These are phyloP conservation scores for Endothia cerciana DNA, from an alignment of 2,329 filamentous ascomycete species.

Conservation along the genomic window DNA sequence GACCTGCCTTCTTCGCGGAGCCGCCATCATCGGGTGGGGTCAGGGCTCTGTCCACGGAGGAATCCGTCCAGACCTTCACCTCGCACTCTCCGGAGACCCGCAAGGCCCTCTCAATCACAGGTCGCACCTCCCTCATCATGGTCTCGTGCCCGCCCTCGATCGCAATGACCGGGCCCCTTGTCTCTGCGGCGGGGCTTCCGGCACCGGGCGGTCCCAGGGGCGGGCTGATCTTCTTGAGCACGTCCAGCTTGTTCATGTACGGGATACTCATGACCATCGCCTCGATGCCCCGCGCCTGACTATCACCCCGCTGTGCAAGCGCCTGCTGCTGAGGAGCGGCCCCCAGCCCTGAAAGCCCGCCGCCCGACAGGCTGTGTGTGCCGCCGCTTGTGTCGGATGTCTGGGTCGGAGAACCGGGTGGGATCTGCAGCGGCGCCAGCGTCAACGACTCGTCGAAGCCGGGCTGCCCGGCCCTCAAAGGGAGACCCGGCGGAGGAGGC, in stretches of 20 bases:
- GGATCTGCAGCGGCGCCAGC: conserved; percentile 57
- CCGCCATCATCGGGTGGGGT: conserved; percentile 28
- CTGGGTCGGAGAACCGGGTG: conserved; percentile 35
- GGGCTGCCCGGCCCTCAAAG: conserved; percentile 38
- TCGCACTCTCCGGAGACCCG: conserved; percentile 47
- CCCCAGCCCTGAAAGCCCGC: conserved; percentile 18
- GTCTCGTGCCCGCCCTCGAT: conserved; percentile 72
- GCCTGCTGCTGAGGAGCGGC: conserved; percentile 22
- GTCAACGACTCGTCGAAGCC: conserved; percentile 59
- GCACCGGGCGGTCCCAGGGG: conserved; percentile 53
- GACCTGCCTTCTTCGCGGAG: conserved; percentile 41
- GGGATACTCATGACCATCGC: conserved; percentile 77
- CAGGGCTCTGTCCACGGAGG: conserved; percentile 7
- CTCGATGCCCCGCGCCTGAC: conserved; percentile 56
- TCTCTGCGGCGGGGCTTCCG: conserved; percentile 39
- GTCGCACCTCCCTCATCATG: conserved; percentile 61
- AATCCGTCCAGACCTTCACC: conserved; percentile 50
- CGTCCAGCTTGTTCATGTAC: conserved; percentile 74
- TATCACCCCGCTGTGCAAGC: conserved; percentile 30
- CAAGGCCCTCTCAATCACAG: conserved; percentile 68
- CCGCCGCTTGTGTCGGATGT: conserved; percentile 35
- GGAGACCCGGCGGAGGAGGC: conserved; percentile 36
- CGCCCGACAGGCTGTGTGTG: conserved; percentile 24
- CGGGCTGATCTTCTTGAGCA: conserved; percentile 76
- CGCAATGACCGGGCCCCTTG: conserved; percentile 79